Evolutionary conservation across 2,329 filamentous ascomycete genomes (phyloP).

Genomic region (Elsinoe australis): DNA sequence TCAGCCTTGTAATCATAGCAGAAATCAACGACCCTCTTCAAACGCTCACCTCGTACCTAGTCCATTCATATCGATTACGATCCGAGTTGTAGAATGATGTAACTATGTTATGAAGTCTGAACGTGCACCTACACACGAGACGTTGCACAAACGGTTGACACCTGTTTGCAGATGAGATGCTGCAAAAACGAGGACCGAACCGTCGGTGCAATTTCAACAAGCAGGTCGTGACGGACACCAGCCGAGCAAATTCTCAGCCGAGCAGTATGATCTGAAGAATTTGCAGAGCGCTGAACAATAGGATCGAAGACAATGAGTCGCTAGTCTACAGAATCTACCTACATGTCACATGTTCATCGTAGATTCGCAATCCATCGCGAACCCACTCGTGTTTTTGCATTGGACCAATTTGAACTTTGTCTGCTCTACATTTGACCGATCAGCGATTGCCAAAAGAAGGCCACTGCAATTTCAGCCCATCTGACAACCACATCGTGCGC

Average conservation of each 20-base stretch:
- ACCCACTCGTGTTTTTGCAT: conserved; percentile 6
- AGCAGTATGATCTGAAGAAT: neutral
- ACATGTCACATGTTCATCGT: neutral
- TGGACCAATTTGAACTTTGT: neutral
- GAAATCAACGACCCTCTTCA: neutral
- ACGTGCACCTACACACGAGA: too few relatives aligned
- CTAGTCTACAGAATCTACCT: neutral
- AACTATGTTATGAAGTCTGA: neutral
- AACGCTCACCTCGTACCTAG: neutral
- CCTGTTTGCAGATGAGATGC: conserved; percentile 8
- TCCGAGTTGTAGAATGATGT: neutral
- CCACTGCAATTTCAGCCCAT: conserved; percentile 11
- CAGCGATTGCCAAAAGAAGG: conserved; percentile 13
- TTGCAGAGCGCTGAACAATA: too few relatives aligned
- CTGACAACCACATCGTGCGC: conserved; percentile 7
- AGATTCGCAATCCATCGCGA: conserved; percentile 4
- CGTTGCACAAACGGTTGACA: neutral
- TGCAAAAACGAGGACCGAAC: neutral
- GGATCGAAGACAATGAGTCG: neutral
- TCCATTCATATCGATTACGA: neutral
- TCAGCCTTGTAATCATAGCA: conserved; percentile 18
- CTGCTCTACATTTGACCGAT: conserved; percentile 10
- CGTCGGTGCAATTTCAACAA: neutral
- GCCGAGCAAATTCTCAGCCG: too few relatives aligned
- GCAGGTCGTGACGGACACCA: neutral